Evolutionary conservation across 192 early-diverging fungal species (phyloP).

Genomic region (Spizellomyces sp.): DNA sequence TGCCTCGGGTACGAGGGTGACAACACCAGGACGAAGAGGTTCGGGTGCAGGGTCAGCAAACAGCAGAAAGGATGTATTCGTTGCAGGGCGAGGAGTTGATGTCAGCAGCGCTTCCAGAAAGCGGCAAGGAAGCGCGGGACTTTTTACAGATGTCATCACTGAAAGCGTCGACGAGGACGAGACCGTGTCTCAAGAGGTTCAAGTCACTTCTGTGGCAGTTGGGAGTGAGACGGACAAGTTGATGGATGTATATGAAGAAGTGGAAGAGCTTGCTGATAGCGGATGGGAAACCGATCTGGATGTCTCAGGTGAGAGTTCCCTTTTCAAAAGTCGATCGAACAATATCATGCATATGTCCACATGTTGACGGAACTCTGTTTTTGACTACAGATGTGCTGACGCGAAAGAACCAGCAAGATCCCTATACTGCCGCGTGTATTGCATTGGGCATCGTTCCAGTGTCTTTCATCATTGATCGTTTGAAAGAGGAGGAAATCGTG

Average conservation of each 20-base stretch:
- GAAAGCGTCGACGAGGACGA: too few relatives aligned
- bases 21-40: too few relatives aligned
- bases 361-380: not conserved
- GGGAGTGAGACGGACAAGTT: not conserved
- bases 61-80: too few relatives aligned
- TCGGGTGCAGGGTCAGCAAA: too few relatives aligned
- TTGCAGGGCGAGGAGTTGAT: too few relatives aligned
- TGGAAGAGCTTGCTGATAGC: constrained; percentile 8
- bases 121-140: too few relatives aligned
- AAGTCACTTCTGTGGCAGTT: too few relatives aligned
- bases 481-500: constrained; percentile 35
- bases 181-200: too few relatives aligned
- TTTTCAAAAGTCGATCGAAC: not conserved
- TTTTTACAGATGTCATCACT: too few relatives aligned
- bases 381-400: constrained; percentile 26
- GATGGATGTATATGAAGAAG: not conserved
- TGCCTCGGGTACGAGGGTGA: too few relatives aligned
- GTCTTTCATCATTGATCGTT: constrained; percentile 33
- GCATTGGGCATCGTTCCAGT: constrained; percentile 51
- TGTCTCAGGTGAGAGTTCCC: constrained; percentile 20
- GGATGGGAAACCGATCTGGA: constrained; percentile 34
- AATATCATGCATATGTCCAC: not conserved
- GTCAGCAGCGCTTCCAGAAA: too few relatives aligned
- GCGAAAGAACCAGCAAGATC: constrained; percentile 37
- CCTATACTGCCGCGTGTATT: constrained; percentile 48